These are phyloP conservation scores for Combretum micranthum DNA, from an alignment of 345 rosid genomes.

Conservation along the genomic window DNA sequence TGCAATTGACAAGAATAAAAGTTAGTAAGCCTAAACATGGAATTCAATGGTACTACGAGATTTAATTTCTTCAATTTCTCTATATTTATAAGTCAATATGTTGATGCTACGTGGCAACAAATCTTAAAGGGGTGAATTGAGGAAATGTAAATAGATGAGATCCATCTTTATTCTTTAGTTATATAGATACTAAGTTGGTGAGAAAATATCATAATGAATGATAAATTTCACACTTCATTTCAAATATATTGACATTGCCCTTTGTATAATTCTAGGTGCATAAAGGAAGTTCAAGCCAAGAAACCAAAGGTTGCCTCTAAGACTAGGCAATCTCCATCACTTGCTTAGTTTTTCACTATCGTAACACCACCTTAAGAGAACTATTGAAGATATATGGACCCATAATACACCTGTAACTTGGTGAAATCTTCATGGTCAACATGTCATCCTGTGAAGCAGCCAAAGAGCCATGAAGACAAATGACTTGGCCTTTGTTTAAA, in stretches of 20 bases:
- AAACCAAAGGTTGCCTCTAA: conserved; percentile 10
- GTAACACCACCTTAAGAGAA: neutral
- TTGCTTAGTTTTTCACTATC: neutral
- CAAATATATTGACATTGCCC: neutral
- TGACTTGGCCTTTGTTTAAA: neutral
- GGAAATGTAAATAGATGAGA: no score
- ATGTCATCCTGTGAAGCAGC: neutral
- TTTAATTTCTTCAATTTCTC: no score
- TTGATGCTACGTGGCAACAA: no score
- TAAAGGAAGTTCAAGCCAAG: neutral
- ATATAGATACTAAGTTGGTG: no score
- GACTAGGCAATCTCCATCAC: conserved; percentile 20
- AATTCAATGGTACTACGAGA: no score
- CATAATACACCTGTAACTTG: neutral
- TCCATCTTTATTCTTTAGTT: no score
- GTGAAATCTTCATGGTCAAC: neutral
- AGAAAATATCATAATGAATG: no score
- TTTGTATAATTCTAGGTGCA: neutral
- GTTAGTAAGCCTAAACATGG: no score
- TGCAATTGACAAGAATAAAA: no score
- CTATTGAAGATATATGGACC: neutral
- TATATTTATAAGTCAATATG: no score
- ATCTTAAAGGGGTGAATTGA: no score
- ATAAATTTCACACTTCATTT: no score
- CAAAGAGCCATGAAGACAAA: neutral